These are phyloP conservation scores for Choiromyces venosus DNA, from an alignment of 495 filamentous ascomycete species.

Conservation along the genomic window DNA sequence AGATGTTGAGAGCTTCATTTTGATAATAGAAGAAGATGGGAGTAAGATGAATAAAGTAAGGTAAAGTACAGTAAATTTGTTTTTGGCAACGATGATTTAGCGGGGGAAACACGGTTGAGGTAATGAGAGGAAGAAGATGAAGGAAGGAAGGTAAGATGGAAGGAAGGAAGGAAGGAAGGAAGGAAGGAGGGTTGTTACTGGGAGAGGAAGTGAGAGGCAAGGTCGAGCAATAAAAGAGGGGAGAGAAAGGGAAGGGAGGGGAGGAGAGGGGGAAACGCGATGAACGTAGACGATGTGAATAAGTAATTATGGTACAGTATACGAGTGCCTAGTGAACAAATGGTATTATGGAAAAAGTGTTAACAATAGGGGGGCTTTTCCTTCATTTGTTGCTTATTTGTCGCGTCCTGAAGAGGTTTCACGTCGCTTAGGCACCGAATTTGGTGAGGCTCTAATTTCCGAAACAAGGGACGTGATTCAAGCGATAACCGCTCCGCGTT, in stretches of 20 bases:
- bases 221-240: neutral
- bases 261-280: conserved; percentile 1
- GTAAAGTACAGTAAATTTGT: conserved; percentile 5
- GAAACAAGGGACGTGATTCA: neutral
- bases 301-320: conserved; percentile 1
- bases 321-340: neutral
- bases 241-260: neutral
- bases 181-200: neutral
- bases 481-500: neutral
- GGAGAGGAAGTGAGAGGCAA: neutral
- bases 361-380: neutral
- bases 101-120: neutral
- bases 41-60: neutral
- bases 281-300: neutral
- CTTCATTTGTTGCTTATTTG: neutral
- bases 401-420: neutral
- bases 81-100: neutral
- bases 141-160: neutral
- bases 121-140: neutral
- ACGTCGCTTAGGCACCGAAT: neutral
- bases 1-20: conserved; percentile 30
- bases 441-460: neutral
- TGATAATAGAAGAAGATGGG: neutral
- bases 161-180: neutral
- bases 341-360: conserved; percentile 2